phyloP scores from a whole-genome alignment of 31 red algal genomes.

The Porphyra umbilicalis region DNA sequence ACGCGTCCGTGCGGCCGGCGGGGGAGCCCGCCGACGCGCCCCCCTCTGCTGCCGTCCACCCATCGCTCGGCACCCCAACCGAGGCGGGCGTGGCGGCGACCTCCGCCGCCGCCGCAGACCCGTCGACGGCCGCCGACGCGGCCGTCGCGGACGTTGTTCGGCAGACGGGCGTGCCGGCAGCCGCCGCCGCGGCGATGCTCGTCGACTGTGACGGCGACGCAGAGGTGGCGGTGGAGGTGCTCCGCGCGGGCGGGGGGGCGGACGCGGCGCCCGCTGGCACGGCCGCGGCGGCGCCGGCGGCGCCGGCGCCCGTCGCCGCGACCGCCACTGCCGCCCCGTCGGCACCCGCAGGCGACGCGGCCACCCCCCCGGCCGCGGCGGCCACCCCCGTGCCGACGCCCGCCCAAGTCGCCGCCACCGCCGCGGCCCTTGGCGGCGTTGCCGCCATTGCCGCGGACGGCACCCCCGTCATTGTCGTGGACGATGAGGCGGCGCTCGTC shows the following conservation, averaged over 20 bases:
- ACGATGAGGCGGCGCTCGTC: too few relatives aligned
- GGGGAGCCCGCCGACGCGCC: too few relatives aligned
- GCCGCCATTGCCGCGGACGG: background rate
- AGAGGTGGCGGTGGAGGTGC: background rate
- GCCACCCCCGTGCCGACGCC: background rate
- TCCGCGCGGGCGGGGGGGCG: background rate
- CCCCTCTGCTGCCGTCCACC: background rate
- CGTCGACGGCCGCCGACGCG: background rate
- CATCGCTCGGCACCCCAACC: background rate
- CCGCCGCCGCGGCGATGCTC: background rate
- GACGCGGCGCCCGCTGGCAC: background rate
- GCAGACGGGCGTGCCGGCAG: background rate
- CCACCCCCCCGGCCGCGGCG: background rate
- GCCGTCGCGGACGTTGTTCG: background rate
- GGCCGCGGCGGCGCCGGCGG: background rate
- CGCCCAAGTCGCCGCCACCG: background rate
- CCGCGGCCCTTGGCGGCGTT: background rate
- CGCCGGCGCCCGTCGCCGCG: background rate
- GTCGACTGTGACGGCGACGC: background rate
- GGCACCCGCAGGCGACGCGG: too few relatives aligned
- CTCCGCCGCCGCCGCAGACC: background rate
- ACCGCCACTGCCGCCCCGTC: background rate
- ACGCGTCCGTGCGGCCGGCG: conserved; percentile 58
- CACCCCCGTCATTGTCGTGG: background rate
- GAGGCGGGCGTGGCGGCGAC: background rate